Evolutionary conservation across 768 basidiomycete genomes (phyloP).

Genomic region (Pleurotus salmoneostramineus): DNA sequence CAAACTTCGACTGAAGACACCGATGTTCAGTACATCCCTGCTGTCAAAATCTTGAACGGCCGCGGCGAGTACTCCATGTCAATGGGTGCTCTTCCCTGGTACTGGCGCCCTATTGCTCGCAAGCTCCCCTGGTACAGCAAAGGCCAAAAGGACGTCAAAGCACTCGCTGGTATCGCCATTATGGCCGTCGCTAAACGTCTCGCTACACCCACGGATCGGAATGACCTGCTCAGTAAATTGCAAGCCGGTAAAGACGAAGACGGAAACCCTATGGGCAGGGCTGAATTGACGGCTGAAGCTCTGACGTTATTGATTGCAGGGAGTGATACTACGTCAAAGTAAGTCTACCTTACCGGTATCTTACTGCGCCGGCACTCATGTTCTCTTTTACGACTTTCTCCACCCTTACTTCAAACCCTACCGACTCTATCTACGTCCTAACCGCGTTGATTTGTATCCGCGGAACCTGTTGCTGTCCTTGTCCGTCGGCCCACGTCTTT

Average conservation of each 20-base stretch:
- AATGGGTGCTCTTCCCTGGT: constrained; percentile 72
- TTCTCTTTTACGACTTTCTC: neutral
- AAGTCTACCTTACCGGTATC: constrained; percentile 18
- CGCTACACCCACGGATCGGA: constrained; percentile 62
- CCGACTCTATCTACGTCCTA: neutral
- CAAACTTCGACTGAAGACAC: constrained; percentile 25
- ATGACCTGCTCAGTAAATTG: constrained; percentile 79
- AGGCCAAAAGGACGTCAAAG: constrained; percentile 62
- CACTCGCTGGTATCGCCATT: constrained; percentile 75
- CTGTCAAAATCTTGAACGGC: constrained; percentile 81
- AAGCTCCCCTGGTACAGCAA: constrained; percentile 73
- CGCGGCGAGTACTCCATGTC: constrained; percentile 86
- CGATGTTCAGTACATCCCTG: constrained; percentile 64
- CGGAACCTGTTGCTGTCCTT: constrained; percentile 1
- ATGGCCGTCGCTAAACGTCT: constrained; percentile 73
- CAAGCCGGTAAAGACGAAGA: constrained; percentile 72
- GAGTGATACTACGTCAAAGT: constrained; percentile 94
- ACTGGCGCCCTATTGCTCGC: constrained; percentile 62
- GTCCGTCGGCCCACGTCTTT: neutral
- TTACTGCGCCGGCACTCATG: constrained; percentile 1
- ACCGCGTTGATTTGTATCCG: neutral
- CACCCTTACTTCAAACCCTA: neutral
- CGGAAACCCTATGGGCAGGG: constrained; percentile 78
- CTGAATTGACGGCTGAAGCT: constrained; percentile 87
- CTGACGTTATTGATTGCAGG: constrained; percentile 85